These are phyloP conservation scores for Hymenochaete sp. DNA, from an alignment of 1,284 basidiomycete genomes.

Conservation along the genomic window DNA sequence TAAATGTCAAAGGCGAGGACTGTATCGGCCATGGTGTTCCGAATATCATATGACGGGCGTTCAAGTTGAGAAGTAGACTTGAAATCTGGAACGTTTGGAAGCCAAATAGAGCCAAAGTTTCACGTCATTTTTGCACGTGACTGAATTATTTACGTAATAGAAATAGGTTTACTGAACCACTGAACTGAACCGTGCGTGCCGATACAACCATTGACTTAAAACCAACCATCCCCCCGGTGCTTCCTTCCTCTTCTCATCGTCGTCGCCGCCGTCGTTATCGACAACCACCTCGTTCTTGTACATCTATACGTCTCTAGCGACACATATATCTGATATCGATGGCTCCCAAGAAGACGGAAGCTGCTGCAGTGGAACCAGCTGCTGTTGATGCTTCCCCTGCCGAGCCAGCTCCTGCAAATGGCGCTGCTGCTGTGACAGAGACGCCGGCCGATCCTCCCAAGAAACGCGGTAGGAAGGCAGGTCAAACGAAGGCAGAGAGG, in stretches of 20 bases:
- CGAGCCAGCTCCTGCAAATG: slow-evolving; percentile 17
- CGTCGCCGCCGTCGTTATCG: not conserved
- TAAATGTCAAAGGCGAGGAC: slow-evolving; percentile 28
- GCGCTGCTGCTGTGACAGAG: slow-evolving; percentile 38
- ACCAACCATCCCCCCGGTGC: slow-evolving; percentile 1
- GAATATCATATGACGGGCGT: too few species aligned
- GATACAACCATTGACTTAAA: not conserved
- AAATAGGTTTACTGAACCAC: not conserved
- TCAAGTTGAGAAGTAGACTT: not conserved
- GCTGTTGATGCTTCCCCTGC: slow-evolving; percentile 4
- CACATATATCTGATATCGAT: not conserved
- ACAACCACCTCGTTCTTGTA: not conserved
- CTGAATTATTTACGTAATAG: not conserved
- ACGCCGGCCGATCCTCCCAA: slow-evolving; percentile 1
- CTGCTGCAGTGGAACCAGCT: slow-evolving; percentile 1
- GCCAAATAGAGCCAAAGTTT: not conserved
- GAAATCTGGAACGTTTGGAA: not conserved
- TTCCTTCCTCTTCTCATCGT: not conserved
- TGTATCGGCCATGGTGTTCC: slow-evolving; percentile 15
- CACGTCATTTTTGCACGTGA: not conserved
- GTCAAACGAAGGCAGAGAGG: slow-evolving; percentile 1
- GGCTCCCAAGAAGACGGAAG: slow-evolving; percentile 1
- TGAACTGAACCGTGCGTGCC: not conserved
- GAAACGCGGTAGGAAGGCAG: slow-evolving; percentile 16
- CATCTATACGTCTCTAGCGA: too few species aligned